These are phyloP conservation scores for Saraca asoca DNA, from an alignment of 331 rosid species.

Conservation along the genomic window DNA sequence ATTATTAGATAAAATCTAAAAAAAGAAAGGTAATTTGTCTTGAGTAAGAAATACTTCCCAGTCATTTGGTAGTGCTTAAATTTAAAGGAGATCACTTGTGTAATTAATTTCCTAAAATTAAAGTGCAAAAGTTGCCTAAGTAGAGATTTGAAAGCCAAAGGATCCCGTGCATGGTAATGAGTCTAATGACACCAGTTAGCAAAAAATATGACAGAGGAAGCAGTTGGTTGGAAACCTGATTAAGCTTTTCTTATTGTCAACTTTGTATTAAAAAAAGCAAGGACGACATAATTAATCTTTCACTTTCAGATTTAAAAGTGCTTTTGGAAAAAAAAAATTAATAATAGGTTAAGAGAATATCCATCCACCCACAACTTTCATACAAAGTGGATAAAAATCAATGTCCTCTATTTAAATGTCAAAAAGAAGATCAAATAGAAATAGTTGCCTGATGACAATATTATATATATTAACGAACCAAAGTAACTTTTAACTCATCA, in stretches of 20 bases:
- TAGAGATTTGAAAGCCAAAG: background rate
- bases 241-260: constrained; percentile 1
- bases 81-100: too few relatives aligned
- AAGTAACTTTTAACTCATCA: constrained; percentile 11
- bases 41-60: too few relatives aligned
- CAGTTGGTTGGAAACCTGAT: background rate
- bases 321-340: constrained; percentile 29
- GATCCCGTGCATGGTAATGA: background rate
- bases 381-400: constrained; percentile 27
- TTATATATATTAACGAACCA: background rate
- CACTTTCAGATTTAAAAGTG: constrained; percentile 27
- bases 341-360: constrained; percentile 27
- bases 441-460: constrained; percentile 5
- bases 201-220: constrained; percentile 22
- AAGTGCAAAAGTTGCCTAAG: background rate
- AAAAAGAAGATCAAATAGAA: constrained; percentile 29
- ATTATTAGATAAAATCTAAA: too few relatives aligned
- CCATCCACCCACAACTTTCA: constrained; percentile 6
- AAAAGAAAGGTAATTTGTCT: too few relatives aligned
- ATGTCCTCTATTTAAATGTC: constrained; percentile 21
- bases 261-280: constrained; percentile 22
- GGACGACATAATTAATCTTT: constrained; percentile 34
- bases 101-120: too few relatives aligned
- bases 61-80: too few relatives aligned
- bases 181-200: background rate